These are phyloP conservation scores for Pinus tabuliformis DNA, from an alignment of 75 land plant genomes.

Conservation along the genomic window DNA sequence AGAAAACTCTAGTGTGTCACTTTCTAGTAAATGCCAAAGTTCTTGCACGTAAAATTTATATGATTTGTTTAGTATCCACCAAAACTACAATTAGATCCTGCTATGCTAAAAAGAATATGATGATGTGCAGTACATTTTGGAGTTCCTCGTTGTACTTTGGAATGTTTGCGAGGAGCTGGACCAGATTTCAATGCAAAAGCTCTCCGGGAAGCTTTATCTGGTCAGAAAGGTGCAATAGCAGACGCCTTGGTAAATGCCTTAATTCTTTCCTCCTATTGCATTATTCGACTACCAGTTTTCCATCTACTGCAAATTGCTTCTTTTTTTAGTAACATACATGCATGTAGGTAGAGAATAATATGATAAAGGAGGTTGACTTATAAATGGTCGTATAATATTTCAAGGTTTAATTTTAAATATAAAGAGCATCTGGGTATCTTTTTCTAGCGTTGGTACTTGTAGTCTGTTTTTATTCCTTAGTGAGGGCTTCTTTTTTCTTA, in stretches of 20 bases:
- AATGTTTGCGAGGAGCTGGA: conserved; percentile 63
- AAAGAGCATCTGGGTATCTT: too few species aligned
- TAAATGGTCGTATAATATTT: too few species aligned
- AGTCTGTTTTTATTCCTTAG: too few species aligned
- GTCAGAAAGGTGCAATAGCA: conserved; percentile 84
- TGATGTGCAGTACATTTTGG: conserved; percentile 72
- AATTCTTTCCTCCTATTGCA: conserved; percentile 5
- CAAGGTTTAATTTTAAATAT: too few species aligned
- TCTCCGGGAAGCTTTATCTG: conserved; percentile 64
- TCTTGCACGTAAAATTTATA: too few species aligned
- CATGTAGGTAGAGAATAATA: background rate
- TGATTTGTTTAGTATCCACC: background rate
- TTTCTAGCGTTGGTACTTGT: too few species aligned
- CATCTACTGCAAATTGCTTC: background rate
- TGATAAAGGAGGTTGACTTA: too few species aligned
- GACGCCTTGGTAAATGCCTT: conserved; percentile 72
- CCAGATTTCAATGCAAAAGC: conserved; percentile 62
- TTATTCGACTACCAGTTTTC: background rate
- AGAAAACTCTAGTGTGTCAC: background rate
- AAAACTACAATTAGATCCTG: background rate
- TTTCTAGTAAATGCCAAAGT: too few species aligned
- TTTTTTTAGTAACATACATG: background rate
- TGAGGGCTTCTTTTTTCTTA: too few species aligned
- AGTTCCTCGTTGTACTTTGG: conserved; percentile 82
- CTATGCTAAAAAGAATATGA: background rate